Evolutionary conservation across 2,329 filamentous ascomycete genomes (phyloP).

Genomic region (Botrytis elliptica): DNA sequence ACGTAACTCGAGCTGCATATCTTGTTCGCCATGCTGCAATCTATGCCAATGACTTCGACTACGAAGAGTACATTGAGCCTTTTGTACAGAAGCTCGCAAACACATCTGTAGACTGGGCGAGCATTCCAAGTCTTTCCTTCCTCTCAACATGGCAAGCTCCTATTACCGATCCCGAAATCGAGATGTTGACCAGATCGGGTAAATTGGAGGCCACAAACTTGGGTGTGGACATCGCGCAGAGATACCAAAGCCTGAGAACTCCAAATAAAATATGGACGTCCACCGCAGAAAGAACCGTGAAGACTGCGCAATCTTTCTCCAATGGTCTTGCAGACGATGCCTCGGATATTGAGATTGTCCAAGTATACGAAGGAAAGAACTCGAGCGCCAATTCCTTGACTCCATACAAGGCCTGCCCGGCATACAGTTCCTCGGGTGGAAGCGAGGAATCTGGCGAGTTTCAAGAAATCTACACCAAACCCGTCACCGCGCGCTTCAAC

Average conservation of each 20-base stretch:
- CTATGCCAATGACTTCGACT: slow-evolving; percentile 53
- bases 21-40: slow-evolving; percentile 52
- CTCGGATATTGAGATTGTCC: slow-evolving; percentile 45
- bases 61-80: slow-evolving; percentile 50
- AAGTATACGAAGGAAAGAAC: slow-evolving; percentile 48
- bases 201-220: slow-evolving; percentile 34
- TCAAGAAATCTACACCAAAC: slow-evolving; percentile 48
- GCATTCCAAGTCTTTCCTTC: slow-evolving; percentile 32
- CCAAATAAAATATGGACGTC: slow-evolving; percentile 52
- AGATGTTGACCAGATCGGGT: slow-evolving; percentile 33
- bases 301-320: slow-evolving; percentile 50
- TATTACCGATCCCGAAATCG: slow-evolving; percentile 33
- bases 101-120: slow-evolving; percentile 48
- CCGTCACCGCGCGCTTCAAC: slow-evolving; percentile 50
- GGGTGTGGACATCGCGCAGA: slow-evolving; percentile 34
- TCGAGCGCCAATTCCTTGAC: slow-evolving; percentile 53
- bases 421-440: slow-evolving; percentile 50
- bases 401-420: slow-evolving; percentile 53
- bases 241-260: slow-evolving; percentile 41
- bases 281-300: slow-evolving; percentile 51
- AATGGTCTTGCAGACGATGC: slow-evolving; percentile 46
- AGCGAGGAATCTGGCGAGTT: slow-evolving; percentile 46
- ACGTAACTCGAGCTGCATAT: slow-evolving; percentile 49
- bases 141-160: slow-evolving; percentile 34
- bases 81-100: slow-evolving; percentile 50